Evolutionary conservation across 164 flowering plant genomes (phyloP).

Genomic region (Sextonia rubra): DNA sequence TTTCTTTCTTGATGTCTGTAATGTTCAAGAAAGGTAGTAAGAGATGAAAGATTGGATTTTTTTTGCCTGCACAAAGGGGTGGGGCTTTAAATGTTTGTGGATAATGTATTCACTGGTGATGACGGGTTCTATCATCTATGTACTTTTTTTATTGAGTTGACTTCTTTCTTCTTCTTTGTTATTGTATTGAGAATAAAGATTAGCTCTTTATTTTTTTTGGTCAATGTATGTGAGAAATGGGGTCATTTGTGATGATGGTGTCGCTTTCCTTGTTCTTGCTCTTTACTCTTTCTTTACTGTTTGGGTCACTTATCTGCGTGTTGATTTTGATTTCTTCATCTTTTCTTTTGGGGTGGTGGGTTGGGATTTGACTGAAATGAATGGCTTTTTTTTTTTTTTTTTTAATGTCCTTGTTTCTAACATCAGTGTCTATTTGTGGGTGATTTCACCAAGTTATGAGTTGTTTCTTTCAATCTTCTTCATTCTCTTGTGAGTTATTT

Average conservation of each 20-base stretch:
- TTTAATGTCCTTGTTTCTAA: background rate
- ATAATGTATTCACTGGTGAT: background rate
- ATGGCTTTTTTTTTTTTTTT: too few relatives aligned
- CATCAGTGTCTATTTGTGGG: too few relatives aligned
- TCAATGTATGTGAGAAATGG: background rate
- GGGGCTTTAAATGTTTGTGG: background rate
- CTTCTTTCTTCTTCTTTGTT: background rate
- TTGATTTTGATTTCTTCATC: slow-evolving; percentile 2
- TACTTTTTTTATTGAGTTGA: too few relatives aligned
- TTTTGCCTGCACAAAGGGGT: too few relatives aligned
- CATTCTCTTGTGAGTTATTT: background rate
- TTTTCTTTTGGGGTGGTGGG: background rate
- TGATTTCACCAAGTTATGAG: too few relatives aligned
- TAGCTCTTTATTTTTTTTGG: background rate
- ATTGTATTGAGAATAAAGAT: background rate
- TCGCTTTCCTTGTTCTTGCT: background rate
- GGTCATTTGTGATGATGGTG: background rate
- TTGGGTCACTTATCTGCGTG: background rate
- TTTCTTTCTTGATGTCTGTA: background rate
- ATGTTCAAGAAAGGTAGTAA: background rate
- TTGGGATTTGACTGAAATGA: too few relatives aligned
- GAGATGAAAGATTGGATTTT: too few relatives aligned
- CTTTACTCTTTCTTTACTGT: background rate
- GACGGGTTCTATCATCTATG: slow-evolving; percentile 6
- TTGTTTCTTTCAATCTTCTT: background rate